A percentile compares a stretch with the other conserved stretches of the same genome.
Conservation (phyloP, 176 grass and related monocot genomes). For the Alloteropsis semialata region DNA sequence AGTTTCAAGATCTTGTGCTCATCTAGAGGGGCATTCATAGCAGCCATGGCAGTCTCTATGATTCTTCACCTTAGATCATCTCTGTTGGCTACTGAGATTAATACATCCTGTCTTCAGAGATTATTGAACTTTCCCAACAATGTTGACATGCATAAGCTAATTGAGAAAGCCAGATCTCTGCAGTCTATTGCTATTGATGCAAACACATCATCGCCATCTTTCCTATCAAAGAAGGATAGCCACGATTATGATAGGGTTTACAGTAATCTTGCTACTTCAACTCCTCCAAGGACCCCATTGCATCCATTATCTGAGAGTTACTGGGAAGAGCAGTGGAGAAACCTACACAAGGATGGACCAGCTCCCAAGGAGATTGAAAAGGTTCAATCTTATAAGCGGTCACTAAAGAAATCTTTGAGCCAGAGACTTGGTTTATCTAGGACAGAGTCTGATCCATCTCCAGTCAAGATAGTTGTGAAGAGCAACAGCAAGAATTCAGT, state of each 20-base stretch:
- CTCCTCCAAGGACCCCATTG: constrained; percentile 57
- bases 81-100: constrained; percentile 79
- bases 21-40: constrained; percentile 83
- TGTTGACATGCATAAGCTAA: constrained; percentile 66
- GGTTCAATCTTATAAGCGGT: constrained; percentile 28
- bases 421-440: constrained; percentile 60
- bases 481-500: constrained; percentile 34
- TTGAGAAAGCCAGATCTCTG: constrained; percentile 77
- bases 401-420: constrained; percentile 53
- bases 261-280: constrained; percentile 40
- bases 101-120: constrained; percentile 74
- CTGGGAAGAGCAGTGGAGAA: constrained; percentile 97
- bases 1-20: constrained; percentile 78
- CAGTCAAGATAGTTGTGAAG: constrained; percentile 28
- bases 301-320: constrained; percentile 68
- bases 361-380: constrained; percentile 39
- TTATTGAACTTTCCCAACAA: constrained; percentile 83
- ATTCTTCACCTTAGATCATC: constrained; percentile 90
- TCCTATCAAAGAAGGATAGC: constrained; percentile 43
- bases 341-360: constrained; percentile 61
- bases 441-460: constrained; percentile 68
- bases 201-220: constrained; percentile 40
- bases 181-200: constrained; percentile 69
- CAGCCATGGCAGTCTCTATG: constrained; percentile 88
- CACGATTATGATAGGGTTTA: constrained; percentile 36